These are phyloP conservation scores for Rhizophora apiculata DNA, from an alignment of 345 rosid species.

Conservation along the genomic window DNA sequence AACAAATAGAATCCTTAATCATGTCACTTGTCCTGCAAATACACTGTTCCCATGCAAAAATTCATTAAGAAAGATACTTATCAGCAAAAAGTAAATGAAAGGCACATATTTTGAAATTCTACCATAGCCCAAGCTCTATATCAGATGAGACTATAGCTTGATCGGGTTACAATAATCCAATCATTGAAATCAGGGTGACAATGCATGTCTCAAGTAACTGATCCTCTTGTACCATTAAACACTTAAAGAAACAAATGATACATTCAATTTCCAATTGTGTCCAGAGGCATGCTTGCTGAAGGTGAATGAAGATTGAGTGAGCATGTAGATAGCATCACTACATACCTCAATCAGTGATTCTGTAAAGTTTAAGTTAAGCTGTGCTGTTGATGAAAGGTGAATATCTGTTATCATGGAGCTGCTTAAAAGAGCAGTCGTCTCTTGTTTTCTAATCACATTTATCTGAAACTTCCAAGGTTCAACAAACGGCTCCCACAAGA, in stretches of 20 bases:
- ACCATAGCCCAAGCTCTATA: neutral
- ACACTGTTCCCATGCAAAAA: slow-evolving; percentile 40
- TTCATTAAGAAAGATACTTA: neutral
- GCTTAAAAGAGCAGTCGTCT: slow-evolving; percentile 50
- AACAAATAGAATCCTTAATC: slow-evolving; percentile 59
- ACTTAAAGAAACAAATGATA: neutral
- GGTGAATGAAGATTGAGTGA: slow-evolving; percentile 2
- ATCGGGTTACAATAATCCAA: too few relatives aligned
- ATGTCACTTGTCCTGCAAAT: slow-evolving; percentile 71
- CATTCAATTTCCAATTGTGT: slow-evolving; percentile 1
- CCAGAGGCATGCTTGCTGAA: neutral
- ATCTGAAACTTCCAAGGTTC: slow-evolving; percentile 87
- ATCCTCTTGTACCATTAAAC: neutral
- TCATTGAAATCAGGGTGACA: too few relatives aligned
- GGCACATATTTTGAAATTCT: neutral
- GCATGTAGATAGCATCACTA: slow-evolving; percentile 13
- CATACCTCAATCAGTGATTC: slow-evolving; percentile 82
- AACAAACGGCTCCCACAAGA: slow-evolving; percentile 84
- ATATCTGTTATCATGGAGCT: slow-evolving; percentile 54
- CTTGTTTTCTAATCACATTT: slow-evolving; percentile 42
- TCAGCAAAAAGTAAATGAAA: too few relatives aligned
- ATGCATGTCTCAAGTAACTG: neutral
- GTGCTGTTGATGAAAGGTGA: slow-evolving; percentile 53
- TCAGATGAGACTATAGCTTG: neutral
- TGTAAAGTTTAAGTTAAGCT: slow-evolving; percentile 73